Base-by-base conservation (phyloP, 2,329 filamentous ascomycete genomes). In the Alternaria incomplexa region DNA sequence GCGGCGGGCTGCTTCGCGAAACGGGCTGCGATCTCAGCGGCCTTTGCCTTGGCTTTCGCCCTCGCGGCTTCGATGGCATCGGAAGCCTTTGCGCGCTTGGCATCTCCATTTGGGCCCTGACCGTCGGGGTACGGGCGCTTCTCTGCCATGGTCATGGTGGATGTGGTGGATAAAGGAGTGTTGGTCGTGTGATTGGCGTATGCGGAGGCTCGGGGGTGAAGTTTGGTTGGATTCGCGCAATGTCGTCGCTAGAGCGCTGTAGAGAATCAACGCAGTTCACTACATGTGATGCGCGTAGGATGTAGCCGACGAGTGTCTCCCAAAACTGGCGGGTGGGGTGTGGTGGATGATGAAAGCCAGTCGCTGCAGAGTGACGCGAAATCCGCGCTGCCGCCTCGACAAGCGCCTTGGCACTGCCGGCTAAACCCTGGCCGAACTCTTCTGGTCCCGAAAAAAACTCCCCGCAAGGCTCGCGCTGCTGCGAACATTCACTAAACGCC, bases 51-150 rank as follows among this genome's bases (percentile, higher is more conserved):
- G 5, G 78, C 76, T 62, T 74, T 73, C 54, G 73, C 76, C 58
- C 73, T 76, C 11, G 78, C 78, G 23, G 73, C 72, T 43, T 77
- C 76, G 28, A 77, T 65, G 9, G 69, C 66, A 44, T 74, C 70
- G 8, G 67, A 65, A 9, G 81, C 77, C 70, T 84, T 85, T 47
- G 72, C 61, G 69, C 80, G 82, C 56, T 76, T 77, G 1, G 77
- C 73, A 32, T 78, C 76, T 64, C 73, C 67, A 53, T 69, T 68
- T 11, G 70, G 69, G 44, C 65, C 76, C 59, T 73, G 70, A 28
- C 71, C 74, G 46, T 78, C 80, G 11, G 79, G 75, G 60, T 79
- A 69, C 1, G 81, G 80, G 56, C 83, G 80, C 70, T 85, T 85
- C 59, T 81, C 82, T 26, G 74, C 76, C 76, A 81, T 82, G 67